phyloP scores from a whole-genome alignment of 2,329 filamentous ascomycete genomes.

The Fusarium tjaetaba region DNA sequence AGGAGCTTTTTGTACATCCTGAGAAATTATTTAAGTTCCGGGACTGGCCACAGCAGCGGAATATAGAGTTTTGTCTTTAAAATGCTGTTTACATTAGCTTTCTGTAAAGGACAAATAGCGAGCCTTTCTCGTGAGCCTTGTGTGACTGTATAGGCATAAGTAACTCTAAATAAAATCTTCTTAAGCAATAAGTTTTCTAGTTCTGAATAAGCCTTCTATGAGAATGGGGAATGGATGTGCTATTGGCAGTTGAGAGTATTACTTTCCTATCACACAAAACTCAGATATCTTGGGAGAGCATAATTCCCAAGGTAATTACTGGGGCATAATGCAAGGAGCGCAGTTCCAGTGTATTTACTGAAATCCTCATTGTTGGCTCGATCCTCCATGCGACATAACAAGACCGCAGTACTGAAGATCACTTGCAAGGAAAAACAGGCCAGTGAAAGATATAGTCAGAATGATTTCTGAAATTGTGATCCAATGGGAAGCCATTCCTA shows the following conservation, averaged over 20 bases:
- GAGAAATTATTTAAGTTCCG: background rate
- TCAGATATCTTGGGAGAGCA: fast-evolving
- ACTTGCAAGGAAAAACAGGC: fast-evolving
- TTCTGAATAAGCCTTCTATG: too few relatives aligned
- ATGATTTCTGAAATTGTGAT: fast-evolving
- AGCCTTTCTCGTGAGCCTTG: fast-evolving
- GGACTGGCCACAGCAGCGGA: fast-evolving
- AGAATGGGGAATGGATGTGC: background rate
- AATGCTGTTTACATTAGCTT: background rate
- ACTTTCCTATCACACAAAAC: fast-evolving
- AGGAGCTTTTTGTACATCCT: background rate
- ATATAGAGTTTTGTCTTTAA: fast-evolving
- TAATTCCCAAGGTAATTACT: too few relatives aligned
- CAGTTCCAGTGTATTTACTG: fast-evolving
- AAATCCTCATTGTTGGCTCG: background rate
- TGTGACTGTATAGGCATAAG: fast-evolving
- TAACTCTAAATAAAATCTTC: fast-evolving
- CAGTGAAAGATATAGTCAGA: fast-evolving
- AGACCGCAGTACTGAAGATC: fast-evolving
- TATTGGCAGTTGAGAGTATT: background rate
- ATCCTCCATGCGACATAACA: fast-evolving
- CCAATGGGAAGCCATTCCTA: background rate
- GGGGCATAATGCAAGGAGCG: fast-evolving
- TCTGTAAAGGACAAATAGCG: fast-evolving
- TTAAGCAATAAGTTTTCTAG: fast-evolving